Evolutionary conservation across 2,329 filamentous ascomycete genomes (phyloP).

Genomic region (Apiospora kogelbergensis): DNA sequence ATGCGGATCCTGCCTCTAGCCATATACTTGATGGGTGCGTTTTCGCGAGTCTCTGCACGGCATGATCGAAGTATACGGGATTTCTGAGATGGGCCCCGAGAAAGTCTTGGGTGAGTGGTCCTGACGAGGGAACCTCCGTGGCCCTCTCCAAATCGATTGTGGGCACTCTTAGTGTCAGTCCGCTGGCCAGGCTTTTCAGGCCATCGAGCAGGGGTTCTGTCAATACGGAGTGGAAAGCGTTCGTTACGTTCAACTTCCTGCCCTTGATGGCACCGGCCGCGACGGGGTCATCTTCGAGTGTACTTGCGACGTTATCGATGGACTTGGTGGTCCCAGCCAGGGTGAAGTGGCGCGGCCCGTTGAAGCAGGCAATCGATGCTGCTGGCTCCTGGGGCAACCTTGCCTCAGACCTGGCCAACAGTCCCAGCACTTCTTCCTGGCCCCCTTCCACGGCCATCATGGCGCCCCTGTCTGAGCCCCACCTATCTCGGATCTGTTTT

Average conservation of each 20-base stretch:
- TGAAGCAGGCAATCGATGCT: conserved; percentile 10
- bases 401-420: conserved; percentile 14
- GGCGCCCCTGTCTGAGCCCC: conserved; percentile 35
- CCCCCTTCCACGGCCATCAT: conserved; percentile 41
- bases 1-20: conserved; percentile 9
- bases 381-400: conserved; percentile 43
- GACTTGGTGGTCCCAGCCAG: conserved; percentile 27
- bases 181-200: conserved; percentile 17
- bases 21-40: conserved; percentile 32
- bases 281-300: conserved; percentile 17
- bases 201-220: conserved; percentile 23
- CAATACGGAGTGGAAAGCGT: conserved; percentile 30
- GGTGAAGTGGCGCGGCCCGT: conserved; percentile 27
- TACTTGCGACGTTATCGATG: conserved; percentile 22
- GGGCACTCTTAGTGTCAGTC: conserved; percentile 21
- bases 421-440: conserved; percentile 20
- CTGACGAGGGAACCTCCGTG: too few species aligned
- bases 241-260: conserved; percentile 25
- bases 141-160: conserved; percentile 25
- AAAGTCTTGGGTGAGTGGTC: conserved; percentile 28
- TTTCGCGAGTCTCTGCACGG: conserved; percentile 25
- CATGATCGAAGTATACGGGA: conserved; percentile 34
- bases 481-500: conserved; percentile 27
- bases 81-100: background rate
- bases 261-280: conserved; percentile 18